Base-by-base conservation (phyloP, 257 asterid species). In the Misopates orontium region DNA sequence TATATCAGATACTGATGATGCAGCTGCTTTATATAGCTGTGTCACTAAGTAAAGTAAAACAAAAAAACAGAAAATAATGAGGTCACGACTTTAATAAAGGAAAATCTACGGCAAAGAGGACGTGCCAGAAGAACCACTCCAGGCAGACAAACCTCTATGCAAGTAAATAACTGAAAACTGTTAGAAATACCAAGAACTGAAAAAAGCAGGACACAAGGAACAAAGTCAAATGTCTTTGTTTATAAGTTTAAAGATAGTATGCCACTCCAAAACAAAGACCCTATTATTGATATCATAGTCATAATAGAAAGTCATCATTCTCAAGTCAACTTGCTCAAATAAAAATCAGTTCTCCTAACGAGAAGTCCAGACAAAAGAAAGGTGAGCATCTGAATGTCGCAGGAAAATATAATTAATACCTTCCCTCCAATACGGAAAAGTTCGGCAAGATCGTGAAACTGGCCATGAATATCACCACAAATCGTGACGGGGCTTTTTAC, bases 391-490 rank as follows among this genome's bases (percentile, higher is more conserved):
- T 25, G 17, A 58, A 24, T 23, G 18, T 60, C 39, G 52, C 4
- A 52, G 56, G 54, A 19, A 52, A 64, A 53, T 28, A 50, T 25
- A 64, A 23, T 82, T 25, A 64, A 23, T 82, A 84, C 91, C 91
- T 82, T 84, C 68, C 91, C 91, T 70, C 91, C 91, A 59, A 84
- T 84, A 65, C 83, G 86, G 75, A 84, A 82, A 31, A 84, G 85
- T 78, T 84, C 87, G 0, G 85, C 87, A 45, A 84, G 87, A 75
- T 84, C 91, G 71, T 84, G 91, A 72, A 84, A 84, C 68, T 84
- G 87, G 56, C 91, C 91, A 71, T 84, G 91, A 75, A 84, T 84
- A 78, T 84, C 91, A 79, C 91, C 91, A 76, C 87, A 82, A 62
- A 84, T 82, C 51, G 91, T 84, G 62, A 84, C 87, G 4, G 91